Evolutionary conservation across 169 alveolate genomes (phyloP), one percentile per base, ranked within the genome.

Genomic region (Plasmodium vinckei): DNA sequence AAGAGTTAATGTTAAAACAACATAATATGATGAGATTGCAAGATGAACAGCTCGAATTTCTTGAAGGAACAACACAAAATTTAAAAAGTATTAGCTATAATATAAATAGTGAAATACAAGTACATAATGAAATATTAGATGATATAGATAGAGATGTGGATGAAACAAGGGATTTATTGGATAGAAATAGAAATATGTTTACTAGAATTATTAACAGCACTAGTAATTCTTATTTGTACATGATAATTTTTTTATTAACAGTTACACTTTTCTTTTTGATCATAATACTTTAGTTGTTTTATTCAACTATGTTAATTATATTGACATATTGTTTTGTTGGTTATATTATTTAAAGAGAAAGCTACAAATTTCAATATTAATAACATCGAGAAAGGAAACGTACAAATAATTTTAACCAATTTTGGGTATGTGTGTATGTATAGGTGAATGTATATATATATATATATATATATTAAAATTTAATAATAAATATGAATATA

Each of bases 31-130:
- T 94, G 92, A 87, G 82, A 39, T 92, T 89, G 44, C 96, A 94
- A 53, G 96, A 94, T 54, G 94, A 87, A 53, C 94, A 94, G 54
- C 68, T 94, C 59, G 89, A 89, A 12, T 49, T 90, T 68, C 87
- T 94, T 19, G 96, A 94, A 49, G 87, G 82, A 17, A 92, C 93
- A 49, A 94, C 96, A 10, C 93, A 92, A 46, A 92, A 93, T 46
- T 73, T 94, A 46, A 92, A 92, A 73, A 87, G 53, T 87, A 92
- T 92, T 33, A 94, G 96, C 88, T 70, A 90, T 39, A 88, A 90
- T 72, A 94, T 94, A 54, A 88, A 94, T 84, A 94, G 77, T 23
- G 96, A 94, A 72, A 84, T 94, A 39, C 79, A 87, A 19, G 73
- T 89, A 21, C 96, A 94, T 47, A 72, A 91, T 57, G 92, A 94